phyloP scores from a whole-genome alignment of 345 rosid species.

The Aquilaria sinensis region DNA sequence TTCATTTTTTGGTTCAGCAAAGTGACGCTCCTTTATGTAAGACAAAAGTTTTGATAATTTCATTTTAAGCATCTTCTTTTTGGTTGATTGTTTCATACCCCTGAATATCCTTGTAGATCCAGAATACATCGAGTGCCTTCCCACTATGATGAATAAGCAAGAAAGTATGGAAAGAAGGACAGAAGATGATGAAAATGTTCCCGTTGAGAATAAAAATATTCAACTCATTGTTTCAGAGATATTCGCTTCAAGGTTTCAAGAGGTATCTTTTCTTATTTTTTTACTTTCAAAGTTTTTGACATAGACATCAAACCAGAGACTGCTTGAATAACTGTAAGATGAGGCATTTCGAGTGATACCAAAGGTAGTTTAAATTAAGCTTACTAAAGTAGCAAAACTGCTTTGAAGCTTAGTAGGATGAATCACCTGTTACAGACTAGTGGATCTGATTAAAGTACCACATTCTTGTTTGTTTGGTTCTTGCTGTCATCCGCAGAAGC shows the following conservation, averaged over 20 bases:
- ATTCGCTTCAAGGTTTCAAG: conserved; percentile 38
- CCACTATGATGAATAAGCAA: conserved; percentile 21
- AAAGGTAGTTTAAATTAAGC: background rate
- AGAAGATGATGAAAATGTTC: conserved; percentile 18
- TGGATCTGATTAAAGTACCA: too few species aligned
- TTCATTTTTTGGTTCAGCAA: too few species aligned
- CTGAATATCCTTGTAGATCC: conserved; percentile 50
- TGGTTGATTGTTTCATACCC: background rate
- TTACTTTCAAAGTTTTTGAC: background rate
- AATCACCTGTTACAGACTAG: background rate
- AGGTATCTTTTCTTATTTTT: conserved; percentile 32
- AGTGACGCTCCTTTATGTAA: too few species aligned
- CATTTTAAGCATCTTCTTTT: background rate
- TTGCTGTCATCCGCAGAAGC: too few species aligned
- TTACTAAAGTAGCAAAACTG: background rate
- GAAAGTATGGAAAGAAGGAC: conserved; percentile 17
- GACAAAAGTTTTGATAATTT: background rate
- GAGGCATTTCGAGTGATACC: background rate
- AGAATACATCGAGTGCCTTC: conserved; percentile 38
- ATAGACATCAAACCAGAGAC: too few species aligned
- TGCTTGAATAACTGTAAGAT: background rate
- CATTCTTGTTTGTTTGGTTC: too few species aligned
- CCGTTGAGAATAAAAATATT: conserved; percentile 36
- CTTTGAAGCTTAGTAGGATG: background rate
- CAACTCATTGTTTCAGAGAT: conserved; percentile 35